Conservation (phyloP, 306 rosid species). For the Lithocarpus polystachyus region DNA sequence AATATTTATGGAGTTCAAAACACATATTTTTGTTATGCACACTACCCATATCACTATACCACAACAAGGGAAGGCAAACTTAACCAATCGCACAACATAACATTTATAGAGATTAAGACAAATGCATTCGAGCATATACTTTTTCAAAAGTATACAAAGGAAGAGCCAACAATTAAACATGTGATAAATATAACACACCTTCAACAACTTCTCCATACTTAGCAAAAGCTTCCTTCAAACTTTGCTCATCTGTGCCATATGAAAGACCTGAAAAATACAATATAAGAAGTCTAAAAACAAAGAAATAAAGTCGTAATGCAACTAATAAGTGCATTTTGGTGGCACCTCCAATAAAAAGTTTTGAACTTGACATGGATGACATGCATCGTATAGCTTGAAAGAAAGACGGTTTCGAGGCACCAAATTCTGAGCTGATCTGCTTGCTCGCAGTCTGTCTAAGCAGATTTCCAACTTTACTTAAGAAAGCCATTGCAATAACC, state of each 20-base stretch:
- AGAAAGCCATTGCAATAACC: constrained; percentile 71
- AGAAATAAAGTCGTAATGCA: background rate
- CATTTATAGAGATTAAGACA: background rate
- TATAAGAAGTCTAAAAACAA: background rate
- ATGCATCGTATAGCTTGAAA: constrained; percentile 67
- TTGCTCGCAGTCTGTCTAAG: constrained; percentile 49
- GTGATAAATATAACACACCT: constrained; percentile 37
- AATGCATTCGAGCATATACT: too few species aligned
- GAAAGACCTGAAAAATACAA: constrained; percentile 58
- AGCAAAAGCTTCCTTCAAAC: constrained; percentile 64
- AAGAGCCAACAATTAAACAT: background rate
- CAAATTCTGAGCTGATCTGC: constrained; percentile 43
- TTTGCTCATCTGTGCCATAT: constrained; percentile 58
- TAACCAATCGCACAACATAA: background rate
- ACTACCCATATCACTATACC: background rate
- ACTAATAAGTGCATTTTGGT: background rate
- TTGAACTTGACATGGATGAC: constrained; percentile 52
- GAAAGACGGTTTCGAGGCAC: constrained; percentile 42
- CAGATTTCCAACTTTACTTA: constrained; percentile 69
- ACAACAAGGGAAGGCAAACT: background rate
- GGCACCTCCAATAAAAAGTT: constrained; percentile 82
- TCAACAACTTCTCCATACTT: constrained; percentile 79
- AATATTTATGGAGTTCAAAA: background rate
- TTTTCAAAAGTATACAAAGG: too few species aligned
- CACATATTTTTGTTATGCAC: background rate